Evolutionary conservation across 352 stramenopile species (phyloP).

Genomic region (Pythium biforme): DNA sequence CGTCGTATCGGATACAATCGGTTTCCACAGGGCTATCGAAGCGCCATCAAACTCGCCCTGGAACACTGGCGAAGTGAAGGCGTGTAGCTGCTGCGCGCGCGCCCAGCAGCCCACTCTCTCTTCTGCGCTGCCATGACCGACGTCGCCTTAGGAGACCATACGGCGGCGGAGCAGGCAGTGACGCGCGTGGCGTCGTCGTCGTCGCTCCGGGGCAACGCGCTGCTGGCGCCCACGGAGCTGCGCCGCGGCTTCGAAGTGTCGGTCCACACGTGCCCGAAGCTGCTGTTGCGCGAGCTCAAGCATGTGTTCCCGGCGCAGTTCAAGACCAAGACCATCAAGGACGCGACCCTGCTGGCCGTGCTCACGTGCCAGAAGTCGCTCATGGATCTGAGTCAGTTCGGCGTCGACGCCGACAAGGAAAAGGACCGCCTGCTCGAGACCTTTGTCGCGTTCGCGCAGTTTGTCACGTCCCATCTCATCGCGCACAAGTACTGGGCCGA

Average conservation of each 20-base stretch:
- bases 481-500: constrained; percentile 91
- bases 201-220: constrained; percentile 32
- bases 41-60: not conserved
- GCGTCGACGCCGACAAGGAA: constrained; percentile 91
- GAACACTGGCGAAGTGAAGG: not conserved
- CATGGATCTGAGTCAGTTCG: constrained; percentile 95
- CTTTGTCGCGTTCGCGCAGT: constrained; percentile 92
- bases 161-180: not conserved
- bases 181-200: not conserved
- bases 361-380: constrained; percentile 93
- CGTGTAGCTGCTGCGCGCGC: too few species aligned
- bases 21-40: not conserved
- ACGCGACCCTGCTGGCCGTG: constrained; percentile 77
- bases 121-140: not conserved
- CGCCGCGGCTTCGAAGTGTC: constrained; percentile 76
- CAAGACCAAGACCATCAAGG: constrained; percentile 33
- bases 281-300: constrained; percentile 76
- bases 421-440: constrained; percentile 96
- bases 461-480: constrained; percentile 78
- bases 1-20: not conserved
- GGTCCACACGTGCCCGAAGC: constrained; percentile 67
- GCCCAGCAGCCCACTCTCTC: not conserved
- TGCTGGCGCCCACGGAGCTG: constrained; percentile 57
- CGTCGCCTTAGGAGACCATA: not conserved
- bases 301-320: constrained; percentile 75